A percentile compares a stretch with the other conserved stretches of the same genome.
These are phyloP conservation scores for Porphyridium purpureum DNA, from an alignment of 23 red algal species.

Conservation along the genomic window DNA sequence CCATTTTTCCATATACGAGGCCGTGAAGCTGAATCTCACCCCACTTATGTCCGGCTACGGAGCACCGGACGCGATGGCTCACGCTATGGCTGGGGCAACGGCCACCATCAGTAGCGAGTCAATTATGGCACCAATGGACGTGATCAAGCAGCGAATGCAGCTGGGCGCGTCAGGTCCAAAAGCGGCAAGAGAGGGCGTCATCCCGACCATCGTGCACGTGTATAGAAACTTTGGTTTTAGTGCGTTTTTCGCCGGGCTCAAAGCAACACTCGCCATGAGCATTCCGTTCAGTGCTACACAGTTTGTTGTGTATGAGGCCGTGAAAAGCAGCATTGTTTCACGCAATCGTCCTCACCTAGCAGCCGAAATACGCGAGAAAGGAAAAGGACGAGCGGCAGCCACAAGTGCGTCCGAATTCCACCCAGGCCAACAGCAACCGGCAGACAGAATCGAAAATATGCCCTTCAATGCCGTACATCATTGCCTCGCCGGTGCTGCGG, in stretches of 20 bases:
- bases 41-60: slow-evolving; percentile 2
- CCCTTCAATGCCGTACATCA: slow-evolving; percentile 11
- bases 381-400: too few species aligned
- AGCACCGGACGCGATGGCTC: slow-evolving; percentile 4
- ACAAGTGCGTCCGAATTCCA: too few species aligned
- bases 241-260: slow-evolving; percentile 75
- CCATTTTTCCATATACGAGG: slow-evolving; percentile 80
- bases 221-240: slow-evolving; percentile 34
- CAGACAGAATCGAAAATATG: background rate
- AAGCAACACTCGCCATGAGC: slow-evolving; percentile 80
- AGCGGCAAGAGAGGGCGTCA: slow-evolving; percentile 3
- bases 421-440: background rate
- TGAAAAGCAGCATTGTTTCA: slow-evolving; percentile 18
- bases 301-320: slow-evolving; percentile 54
- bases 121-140: slow-evolving; percentile 83
- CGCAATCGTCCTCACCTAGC: too few species aligned
- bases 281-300: slow-evolving; percentile 74
- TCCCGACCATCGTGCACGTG: slow-evolving; percentile 24
- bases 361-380: background rate
- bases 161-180: slow-evolving; percentile 8
- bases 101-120: slow-evolving; percentile 69
- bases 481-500: slow-evolving; percentile 43
- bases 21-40: slow-evolving; percentile 5
- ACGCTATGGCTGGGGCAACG: slow-evolving; percentile 39
- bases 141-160: slow-evolving; percentile 95